Base-by-base conservation (phyloP, 169 alveolate species). In the Cardiosporidium cionae region DNA sequence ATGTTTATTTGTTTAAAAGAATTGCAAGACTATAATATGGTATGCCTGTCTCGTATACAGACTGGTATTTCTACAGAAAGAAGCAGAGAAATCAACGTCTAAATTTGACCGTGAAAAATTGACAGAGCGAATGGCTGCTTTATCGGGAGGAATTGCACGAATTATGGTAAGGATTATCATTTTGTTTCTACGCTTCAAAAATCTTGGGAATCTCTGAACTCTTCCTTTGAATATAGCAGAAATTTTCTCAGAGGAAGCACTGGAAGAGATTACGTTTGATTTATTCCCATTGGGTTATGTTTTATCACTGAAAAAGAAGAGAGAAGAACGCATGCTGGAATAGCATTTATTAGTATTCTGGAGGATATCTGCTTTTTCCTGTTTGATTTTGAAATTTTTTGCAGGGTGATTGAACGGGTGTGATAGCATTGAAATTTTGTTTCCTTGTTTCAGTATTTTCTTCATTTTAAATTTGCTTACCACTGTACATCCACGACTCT, bases 101-200 rank as follows among this genome's bases (percentile, higher is more conserved):
- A 81, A 84, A 68, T 89, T 80, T 72, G 95, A 91, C 68, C 87
- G 86, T 76, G 89, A 87, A 67, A 89, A 91, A 68, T 76, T 91
- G 64, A 86, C 84, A 32, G 94, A 91, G 74, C 88, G 96, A 68
- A 86, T 91, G 64, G 95, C 94, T 31, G 94, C 94, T 22, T 82
- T 91, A 9, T 86, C 94, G 33, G 94, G 96, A 28, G 95, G 96
- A 52, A 89, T 91, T 25, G 96, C 94, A 25, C 72, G 92, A 74
- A 86, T 91, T 16, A 83, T 87, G 74, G 84, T 88, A 22, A 72
- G 87, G 28, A 58, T 2, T 22, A 32, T 16, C 65, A 64, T 29
- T 23, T 53, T 29, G 16, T 1, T 62, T 6, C 72, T n/a, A 16
- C 5, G 28, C 0, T 58, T 16, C 16, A 1, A 7, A 58, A 35